A percentile compares a stretch with the other conserved stretches of the same genome.
Conservation (phyloP, 805 yeast genomes). For the Saccharomycopsis javanensis region DNA sequence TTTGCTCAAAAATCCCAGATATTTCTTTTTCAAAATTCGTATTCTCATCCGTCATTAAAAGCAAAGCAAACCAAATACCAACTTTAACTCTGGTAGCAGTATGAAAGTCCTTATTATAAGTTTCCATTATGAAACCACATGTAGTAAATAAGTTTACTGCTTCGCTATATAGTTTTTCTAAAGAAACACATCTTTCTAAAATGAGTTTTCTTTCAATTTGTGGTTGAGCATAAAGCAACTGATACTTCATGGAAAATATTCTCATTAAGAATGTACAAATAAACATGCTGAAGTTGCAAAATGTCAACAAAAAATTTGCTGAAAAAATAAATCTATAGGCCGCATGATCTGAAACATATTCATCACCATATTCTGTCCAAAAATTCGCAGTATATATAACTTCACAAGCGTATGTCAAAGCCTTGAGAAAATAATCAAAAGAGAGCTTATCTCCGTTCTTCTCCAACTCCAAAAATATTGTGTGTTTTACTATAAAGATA, state of each 20-base stretch:
- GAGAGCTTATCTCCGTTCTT: background rate
- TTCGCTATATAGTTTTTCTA: slow-evolving; percentile 1
- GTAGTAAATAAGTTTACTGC: background rate
- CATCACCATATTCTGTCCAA: slow-evolving; percentile 11
- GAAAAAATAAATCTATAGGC: slow-evolving; percentile 8
- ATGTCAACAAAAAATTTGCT: background rate
- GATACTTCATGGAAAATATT: slow-evolving; percentile 8
- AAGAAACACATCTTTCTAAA: background rate
- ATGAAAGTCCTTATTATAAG: background rate
- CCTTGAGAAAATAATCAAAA: slow-evolving; percentile 1
- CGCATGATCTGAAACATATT: slow-evolving; percentile 8
- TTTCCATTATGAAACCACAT: background rate
- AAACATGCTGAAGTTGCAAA: slow-evolving; percentile 5
- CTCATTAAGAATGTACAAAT: slow-evolving; percentile 9
- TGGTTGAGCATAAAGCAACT: background rate
- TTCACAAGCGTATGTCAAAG: slow-evolving; percentile 1
- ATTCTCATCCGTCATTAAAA: background rate
- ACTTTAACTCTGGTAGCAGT: background rate
- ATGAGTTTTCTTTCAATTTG: background rate
- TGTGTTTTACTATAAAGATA: slow-evolving; percentile 9
- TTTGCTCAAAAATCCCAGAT: background rate
- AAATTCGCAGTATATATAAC: slow-evolving; percentile 2
- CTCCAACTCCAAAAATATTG: slow-evolving; percentile 13
- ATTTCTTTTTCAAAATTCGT: background rate
- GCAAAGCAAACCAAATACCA: background rate